A percentile compares a stretch with the other conserved stretches of the same genome.
Evolutionary conservation across 495 filamentous ascomycete species (phyloP).

Genomic region (Penicillium malachiteum): DNA sequence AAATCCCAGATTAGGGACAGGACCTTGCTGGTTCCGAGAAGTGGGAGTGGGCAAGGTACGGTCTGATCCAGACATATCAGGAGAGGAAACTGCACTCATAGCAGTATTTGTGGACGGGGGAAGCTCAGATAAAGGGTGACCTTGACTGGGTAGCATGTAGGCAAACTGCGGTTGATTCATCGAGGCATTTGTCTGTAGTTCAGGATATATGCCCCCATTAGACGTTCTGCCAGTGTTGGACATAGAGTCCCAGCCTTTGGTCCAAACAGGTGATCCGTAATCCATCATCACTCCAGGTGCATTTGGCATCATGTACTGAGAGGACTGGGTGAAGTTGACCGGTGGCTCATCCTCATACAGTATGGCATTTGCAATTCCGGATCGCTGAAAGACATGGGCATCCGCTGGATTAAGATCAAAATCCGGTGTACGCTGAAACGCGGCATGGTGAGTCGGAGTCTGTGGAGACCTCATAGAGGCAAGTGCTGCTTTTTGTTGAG

Average conservation of each 20-base stretch:
- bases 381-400: slow-evolving; percentile 21
- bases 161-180: slow-evolving; percentile 27
- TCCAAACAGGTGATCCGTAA: slow-evolving; percentile 28
- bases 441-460: slow-evolving; percentile 5
- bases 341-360: slow-evolving; percentile 36
- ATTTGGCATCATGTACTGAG: slow-evolving; percentile 32
- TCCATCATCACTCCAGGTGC: slow-evolving; percentile 27
- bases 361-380: slow-evolving; percentile 22
- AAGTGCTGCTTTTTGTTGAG: slow-evolving; percentile 14
- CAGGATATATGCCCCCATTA: slow-evolving; percentile 29
- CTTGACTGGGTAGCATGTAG: slow-evolving; percentile 32
- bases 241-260: slow-evolving; percentile 27
- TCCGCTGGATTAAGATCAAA: slow-evolving; percentile 27
- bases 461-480: slow-evolving; percentile 20
- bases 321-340: slow-evolving; percentile 25
- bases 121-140: slow-evolving; percentile 17
- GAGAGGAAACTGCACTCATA: slow-evolving; percentile 20
- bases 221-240: slow-evolving; percentile 17
- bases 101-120: slow-evolving; percentile 18
- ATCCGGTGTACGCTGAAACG: slow-evolving; percentile 22
- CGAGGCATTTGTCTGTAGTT: slow-evolving; percentile 17
- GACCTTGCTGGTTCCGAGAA: slow-evolving; percentile 20
- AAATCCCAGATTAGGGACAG: slow-evolving; percentile 7
- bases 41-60: slow-evolving; percentile 41
- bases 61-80: slow-evolving; percentile 26